These are phyloP conservation scores for Rhizopogon roseolus DNA, from an alignment of 768 basidiomycete genomes.

Conservation along the genomic window DNA sequence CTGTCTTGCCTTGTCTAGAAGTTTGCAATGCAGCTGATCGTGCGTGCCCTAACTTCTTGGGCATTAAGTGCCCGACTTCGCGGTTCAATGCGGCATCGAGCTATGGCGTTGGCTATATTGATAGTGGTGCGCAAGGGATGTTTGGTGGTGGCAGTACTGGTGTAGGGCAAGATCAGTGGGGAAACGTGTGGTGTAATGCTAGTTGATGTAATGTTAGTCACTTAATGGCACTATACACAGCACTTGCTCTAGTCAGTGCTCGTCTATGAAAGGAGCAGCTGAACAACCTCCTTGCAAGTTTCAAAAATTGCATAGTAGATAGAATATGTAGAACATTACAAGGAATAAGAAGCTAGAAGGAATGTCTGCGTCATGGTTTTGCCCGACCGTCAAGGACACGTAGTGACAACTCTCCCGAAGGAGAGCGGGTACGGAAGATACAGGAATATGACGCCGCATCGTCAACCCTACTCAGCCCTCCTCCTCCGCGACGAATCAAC, in stretches of 20 bases:
- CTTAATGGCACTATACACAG: no score
- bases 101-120: conserved; percentile 76
- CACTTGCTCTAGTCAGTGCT: no score
- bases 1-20: conserved; percentile 76
- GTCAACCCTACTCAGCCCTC: conserved; percentile 39
- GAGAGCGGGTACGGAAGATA: conserved; percentile 60
- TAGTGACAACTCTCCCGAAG: conserved; percentile 34
- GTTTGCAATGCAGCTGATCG: conserved; percentile 69
- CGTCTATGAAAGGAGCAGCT: no score
- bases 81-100: conserved; percentile 60
- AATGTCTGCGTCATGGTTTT: conserved; percentile 48
- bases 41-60: conserved; percentile 70
- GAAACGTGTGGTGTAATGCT: conserved; percentile 76
- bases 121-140: conserved; percentile 43
- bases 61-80: conserved; percentile 61
- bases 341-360: not conserved
- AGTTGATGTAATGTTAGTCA: conserved; percentile 4
- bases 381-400: no score
- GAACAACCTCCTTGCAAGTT: no score
- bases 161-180: conserved; percentile 57
- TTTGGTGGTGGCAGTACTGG: conserved; percentile 49
- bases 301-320: conserved; percentile 2
- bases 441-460: conserved; percentile 76
- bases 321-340: not conserved
- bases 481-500: conserved; percentile 45